These are phyloP conservation scores for Polygonum aviculare DNA, from an alignment of 148 eudicot genomes.

Conservation along the genomic window DNA sequence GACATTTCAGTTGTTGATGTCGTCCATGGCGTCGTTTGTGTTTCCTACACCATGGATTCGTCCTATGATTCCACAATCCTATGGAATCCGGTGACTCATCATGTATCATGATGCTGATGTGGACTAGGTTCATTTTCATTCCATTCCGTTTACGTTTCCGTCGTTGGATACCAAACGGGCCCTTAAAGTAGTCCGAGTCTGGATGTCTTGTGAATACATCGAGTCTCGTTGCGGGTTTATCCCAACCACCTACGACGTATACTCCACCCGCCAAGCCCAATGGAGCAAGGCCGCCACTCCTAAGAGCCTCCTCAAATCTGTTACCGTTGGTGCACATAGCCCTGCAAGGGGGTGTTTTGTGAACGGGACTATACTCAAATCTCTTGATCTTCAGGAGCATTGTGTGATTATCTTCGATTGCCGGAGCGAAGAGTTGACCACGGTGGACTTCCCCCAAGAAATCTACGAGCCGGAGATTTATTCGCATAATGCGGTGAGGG, in stretches of 20 bases:
- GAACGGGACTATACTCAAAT: neutral
- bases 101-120: too few species aligned
- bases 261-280: neutral
- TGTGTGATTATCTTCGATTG: neutral
- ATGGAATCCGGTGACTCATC: neutral
- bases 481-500: too few species aligned
- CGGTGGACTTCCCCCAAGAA: neutral
- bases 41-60: neutral
- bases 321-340: too few species aligned
- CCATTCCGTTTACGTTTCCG: too few species aligned
- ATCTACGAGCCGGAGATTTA: neutral
- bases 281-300: neutral
- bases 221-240: neutral
- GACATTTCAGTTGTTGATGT: neutral
- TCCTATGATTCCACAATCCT: neutral
- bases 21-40: neutral
- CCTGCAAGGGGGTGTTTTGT: neutral
- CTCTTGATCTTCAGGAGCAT: neutral
- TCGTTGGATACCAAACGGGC: too few species aligned
- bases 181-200: neutral
- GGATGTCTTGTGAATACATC: neutral
- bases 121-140: too few species aligned
- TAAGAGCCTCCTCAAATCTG: neutral
- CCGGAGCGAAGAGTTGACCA: neutral
- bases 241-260: neutral